Base-by-base conservation (phyloP, 2,329 filamentous ascomycete species). In the Ceratocystis lukuohia region DNA sequence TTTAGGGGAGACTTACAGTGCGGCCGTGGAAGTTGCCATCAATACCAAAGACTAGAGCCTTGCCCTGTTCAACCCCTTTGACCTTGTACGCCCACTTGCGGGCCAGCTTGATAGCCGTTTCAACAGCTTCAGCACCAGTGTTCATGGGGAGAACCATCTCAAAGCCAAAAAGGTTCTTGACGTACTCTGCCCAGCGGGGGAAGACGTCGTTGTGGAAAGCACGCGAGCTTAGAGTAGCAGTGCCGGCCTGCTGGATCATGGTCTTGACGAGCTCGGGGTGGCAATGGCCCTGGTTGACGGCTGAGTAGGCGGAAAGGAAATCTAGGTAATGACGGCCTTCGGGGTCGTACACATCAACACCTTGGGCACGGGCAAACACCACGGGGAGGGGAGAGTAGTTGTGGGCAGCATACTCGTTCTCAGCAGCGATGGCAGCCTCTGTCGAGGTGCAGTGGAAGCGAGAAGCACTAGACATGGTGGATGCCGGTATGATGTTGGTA, bases 131-230 rank as follows among this genome's bases (percentile, higher is more conserved):
- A 25, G 93, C 93, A 68, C 93, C 93, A 1, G 93, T 97, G 80
- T 96, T 96, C 92, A 97, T 96, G 70, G 93, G 93, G 75, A 97
- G 78, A 44, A 96, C 91, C 93, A 96, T 96, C 77, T 97, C 93
- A 75, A 95, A 97, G 69, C 91, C 91, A 75, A 96, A 96, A 74
- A 89, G 87, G 70, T 84, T 78, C 71, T 89, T 92, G 70, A 96
- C 87, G 78, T 94, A 96, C 77, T 96, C 88, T 5, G 93, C 93
- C 81, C 96, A 97, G 70, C 88, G 86, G 67, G 93, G 93, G 79
- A 97, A 97, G 69, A 97, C 94, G 79, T 97, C 93, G 75, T 97
- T 99, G 82, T 97, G 88, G 79, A 97, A 99, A 64, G 94, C 94
- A 69, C 93, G 86, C 69, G 91, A 96, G 77, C 91, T 96, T 71